phyloP scores from a whole-genome alignment of 225 moss, liverwort and hornwort species.

The Pleurozium schreberi region DNA sequence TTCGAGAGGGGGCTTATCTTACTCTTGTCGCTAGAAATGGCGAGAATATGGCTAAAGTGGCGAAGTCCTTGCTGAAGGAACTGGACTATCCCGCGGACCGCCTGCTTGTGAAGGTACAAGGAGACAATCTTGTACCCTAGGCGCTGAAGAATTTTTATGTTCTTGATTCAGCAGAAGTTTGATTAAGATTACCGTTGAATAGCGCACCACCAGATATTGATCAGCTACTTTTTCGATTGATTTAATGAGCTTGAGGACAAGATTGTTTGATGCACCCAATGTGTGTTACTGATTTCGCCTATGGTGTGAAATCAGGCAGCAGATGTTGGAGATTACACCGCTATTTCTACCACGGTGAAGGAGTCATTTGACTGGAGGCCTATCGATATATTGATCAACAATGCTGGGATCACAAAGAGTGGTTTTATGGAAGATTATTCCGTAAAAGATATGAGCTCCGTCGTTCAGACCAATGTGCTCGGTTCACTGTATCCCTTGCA shows the following conservation, averaged over 20 bases:
- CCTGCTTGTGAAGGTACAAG: slow-evolving; percentile 47
- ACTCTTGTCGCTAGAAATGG: slow-evolving; percentile 64
- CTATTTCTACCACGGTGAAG: slow-evolving; percentile 40
- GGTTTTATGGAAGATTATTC: slow-evolving; percentile 60
- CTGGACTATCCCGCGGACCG: slow-evolving; percentile 21
- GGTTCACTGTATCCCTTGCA: slow-evolving; percentile 74
- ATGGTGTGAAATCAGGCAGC: slow-evolving; percentile 38
- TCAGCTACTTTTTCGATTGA: neutral
- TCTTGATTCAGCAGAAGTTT: neutral
- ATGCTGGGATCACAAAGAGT: slow-evolving; percentile 74
- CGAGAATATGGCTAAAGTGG: slow-evolving; percentile 26
- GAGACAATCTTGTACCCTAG: neutral
- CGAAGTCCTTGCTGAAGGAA: slow-evolving; percentile 27
- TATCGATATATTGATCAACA: slow-evolving; percentile 72
- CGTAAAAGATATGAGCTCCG: slow-evolving; percentile 53
- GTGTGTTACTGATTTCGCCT: neutral
- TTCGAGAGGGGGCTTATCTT: slow-evolving; percentile 68
- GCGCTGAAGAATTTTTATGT: neutral
- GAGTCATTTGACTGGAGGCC: slow-evolving; percentile 70
- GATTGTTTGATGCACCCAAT: neutral
- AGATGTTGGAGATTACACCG: slow-evolving; percentile 60
- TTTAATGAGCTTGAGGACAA: neutral
- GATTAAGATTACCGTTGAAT: neutral
- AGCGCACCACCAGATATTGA: neutral
- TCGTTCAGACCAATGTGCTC: slow-evolving; percentile 70